A percentile compares a stretch with the other conserved stretches of the same genome.
Evolutionary conservation across 1,139 yeast genomes (phyloP).

Genomic region (Candida neerlandica): DNA sequence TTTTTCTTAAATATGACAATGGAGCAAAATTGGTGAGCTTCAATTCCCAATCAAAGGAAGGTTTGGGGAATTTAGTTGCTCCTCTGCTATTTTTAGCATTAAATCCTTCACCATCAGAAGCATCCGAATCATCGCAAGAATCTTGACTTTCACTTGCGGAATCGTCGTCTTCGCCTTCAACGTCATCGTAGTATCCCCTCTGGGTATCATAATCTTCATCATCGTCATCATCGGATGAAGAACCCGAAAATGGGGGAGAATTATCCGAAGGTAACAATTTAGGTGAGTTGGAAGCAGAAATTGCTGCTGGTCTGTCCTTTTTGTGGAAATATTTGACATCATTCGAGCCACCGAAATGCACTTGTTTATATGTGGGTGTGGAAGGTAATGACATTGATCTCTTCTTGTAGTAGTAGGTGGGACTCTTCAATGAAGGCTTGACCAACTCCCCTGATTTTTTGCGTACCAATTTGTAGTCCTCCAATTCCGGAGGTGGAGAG

Average conservation of each 20-base stretch:
- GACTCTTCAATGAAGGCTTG: constrained; percentile 63
- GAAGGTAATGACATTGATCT: constrained; percentile 69
- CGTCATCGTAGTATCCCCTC: constrained; percentile 16
- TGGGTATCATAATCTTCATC: constrained; percentile 26
- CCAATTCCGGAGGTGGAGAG: constrained; percentile 6
- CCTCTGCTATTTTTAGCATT: constrained; percentile 18
- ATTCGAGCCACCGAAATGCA: constrained; percentile 70
- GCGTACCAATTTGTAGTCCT: constrained; percentile 45
- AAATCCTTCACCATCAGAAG: constrained; percentile 8
- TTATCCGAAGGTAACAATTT: constrained; percentile 26
- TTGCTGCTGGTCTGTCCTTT: constrained; percentile 74
- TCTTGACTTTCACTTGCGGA: constrained; percentile 12
- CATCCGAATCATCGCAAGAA: constrained; percentile 15
- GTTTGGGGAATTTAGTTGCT: constrained; percentile 27
- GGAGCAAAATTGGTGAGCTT: constrained; percentile 49
- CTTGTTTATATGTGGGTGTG: constrained; percentile 72
- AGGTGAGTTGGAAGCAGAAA: constrained; percentile 68
- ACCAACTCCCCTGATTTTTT: constrained; percentile 83
- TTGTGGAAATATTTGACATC: constrained; percentile 74
- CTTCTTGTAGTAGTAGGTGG: constrained; percentile 33
- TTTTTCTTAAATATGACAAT: constrained; percentile 39
- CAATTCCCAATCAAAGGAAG: constrained; percentile 49
- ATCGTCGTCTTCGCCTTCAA: constrained; percentile 10
- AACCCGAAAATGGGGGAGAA: not conserved
- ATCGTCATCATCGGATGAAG: constrained; percentile 21